These are phyloP conservation scores for Hansenula sp. DNA, from an alignment of 1,139 yeast genomes.

Conservation along the genomic window DNA sequence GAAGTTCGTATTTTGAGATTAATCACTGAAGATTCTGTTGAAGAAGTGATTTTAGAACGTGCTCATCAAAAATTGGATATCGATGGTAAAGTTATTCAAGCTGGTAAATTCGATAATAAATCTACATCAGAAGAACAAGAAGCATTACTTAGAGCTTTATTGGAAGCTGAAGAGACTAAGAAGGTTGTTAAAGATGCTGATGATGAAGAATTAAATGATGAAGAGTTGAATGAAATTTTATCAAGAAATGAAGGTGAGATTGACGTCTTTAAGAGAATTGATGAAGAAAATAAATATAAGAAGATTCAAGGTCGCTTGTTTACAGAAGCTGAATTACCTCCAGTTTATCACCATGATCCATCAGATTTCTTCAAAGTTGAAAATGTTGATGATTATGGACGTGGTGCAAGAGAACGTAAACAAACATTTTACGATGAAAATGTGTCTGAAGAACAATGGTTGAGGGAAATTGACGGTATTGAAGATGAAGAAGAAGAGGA, in stretches of 20 bases:
- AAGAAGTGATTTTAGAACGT: constrained; percentile 76
- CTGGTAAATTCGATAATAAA: constrained; percentile 82
- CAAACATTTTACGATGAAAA: constrained; percentile 58
- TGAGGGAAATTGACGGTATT: constrained; percentile 47
- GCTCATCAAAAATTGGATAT: constrained; percentile 82
- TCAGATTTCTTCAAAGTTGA: constrained; percentile 45
- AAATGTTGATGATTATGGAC: constrained; percentile 43
- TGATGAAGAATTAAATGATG: constrained; percentile 60
- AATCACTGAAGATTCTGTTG: constrained; percentile 79
- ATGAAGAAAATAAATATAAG: constrained; percentile 49
- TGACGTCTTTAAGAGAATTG: constrained; percentile 49
- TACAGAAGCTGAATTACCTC: constrained; percentile 63
- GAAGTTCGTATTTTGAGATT: constrained; percentile 78
- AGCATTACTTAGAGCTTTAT: constrained; percentile 62
- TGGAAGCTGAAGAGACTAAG: constrained; percentile 69
- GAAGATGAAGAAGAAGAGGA: constrained; percentile 26
- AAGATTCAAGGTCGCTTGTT: constrained; percentile 51
- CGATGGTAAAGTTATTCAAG: constrained; percentile 86
- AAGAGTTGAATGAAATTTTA: constrained; percentile 66
- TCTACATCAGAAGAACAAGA: constrained; percentile 83
- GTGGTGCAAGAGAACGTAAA: constrained; percentile 68
- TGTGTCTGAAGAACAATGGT: constrained; percentile 77
- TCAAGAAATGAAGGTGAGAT: constrained; percentile 66
- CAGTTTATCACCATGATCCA: constrained; percentile 64
- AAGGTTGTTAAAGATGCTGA: constrained; percentile 44